These are phyloP conservation scores for Penicillium rolfsii DNA, from an alignment of 2,329 filamentous ascomycete species.

Conservation along the genomic window DNA sequence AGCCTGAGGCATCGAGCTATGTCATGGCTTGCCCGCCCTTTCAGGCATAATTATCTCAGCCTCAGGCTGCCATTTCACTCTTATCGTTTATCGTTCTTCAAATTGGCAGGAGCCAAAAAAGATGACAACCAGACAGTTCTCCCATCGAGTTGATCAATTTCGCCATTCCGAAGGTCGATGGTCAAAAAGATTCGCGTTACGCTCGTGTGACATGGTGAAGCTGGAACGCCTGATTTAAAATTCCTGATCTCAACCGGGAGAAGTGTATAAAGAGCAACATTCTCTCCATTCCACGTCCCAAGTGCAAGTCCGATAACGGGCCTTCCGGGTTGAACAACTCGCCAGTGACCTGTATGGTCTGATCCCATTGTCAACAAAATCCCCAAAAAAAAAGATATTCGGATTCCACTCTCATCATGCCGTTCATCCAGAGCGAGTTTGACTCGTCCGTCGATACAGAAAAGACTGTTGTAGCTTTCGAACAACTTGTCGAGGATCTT, in stretches of 20 bases:
- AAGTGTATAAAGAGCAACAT: not conserved
- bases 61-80: constrained; percentile 22
- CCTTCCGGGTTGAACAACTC: not conserved
- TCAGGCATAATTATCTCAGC: constrained; percentile 6
- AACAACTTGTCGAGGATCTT: constrained; percentile 72
- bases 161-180: constrained; percentile 13
- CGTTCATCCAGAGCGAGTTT: constrained; percentile 35
- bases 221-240: not conserved
- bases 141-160: not conserved
- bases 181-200: constrained; percentile 1
- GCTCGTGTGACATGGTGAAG: not conserved
- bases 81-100: constrained; percentile 27
- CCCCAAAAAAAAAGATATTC: not conserved
- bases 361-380: not conserved
- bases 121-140: not conserved
- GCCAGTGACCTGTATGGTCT: not conserved
- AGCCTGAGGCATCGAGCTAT: constrained; percentile 32
- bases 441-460: constrained; percentile 17
- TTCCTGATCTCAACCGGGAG: not conserved
- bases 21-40: constrained; percentile 21
- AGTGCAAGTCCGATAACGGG: constrained; percentile 18
- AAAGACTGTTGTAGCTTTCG: constrained; percentile 54
- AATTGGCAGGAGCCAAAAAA: not conserved
- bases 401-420: constrained; percentile 30
- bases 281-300: constrained; percentile 3